A percentile compares a stretch with the other conserved stretches of the same genome.
Evolutionary conservation across 768 basidiomycete species (phyloP).

Genomic region (Trametes punicea): DNA sequence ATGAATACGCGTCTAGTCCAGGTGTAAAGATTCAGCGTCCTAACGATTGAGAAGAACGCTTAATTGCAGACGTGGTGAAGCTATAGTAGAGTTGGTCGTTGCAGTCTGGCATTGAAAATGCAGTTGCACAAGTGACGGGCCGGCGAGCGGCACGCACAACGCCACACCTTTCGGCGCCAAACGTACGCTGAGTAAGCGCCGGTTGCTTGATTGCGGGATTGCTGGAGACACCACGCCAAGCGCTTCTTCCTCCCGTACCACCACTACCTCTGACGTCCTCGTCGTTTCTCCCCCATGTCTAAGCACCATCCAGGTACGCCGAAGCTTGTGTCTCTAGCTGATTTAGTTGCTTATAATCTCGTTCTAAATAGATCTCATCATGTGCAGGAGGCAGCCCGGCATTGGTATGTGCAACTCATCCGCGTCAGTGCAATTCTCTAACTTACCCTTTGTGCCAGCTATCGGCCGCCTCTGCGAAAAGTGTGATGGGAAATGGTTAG

Average conservation of each 20-base stretch:
- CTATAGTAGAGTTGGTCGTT: too few relatives aligned
- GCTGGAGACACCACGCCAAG: background rate
- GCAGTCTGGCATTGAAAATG: too few relatives aligned
- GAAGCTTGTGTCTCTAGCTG: background rate
- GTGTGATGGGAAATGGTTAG: conserved; percentile 98
- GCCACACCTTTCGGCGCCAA: too few relatives aligned
- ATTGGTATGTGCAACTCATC: conserved; percentile 60
- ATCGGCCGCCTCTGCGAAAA: conserved; percentile 98
- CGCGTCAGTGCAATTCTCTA: conserved; percentile 4
- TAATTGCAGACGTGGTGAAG: too few relatives aligned
- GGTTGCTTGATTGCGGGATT: background rate
- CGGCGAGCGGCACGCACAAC: too few relatives aligned
- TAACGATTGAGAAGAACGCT: too few relatives aligned
- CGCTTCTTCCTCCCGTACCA: background rate
- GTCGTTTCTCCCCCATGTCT: conserved; percentile 27
- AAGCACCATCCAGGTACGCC: conserved; percentile 35
- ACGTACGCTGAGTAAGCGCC: background rate
- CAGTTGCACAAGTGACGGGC: too few relatives aligned
- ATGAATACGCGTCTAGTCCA: too few relatives aligned
- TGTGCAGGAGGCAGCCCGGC: conserved; percentile 97
- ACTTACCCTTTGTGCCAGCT: conserved; percentile 45
- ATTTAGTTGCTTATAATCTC: background rate
- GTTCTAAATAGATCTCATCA: conserved; percentile 74
- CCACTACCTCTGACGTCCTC: conserved; percentile 7
- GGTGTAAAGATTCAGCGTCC: too few relatives aligned